These are phyloP conservation scores for Cadophora luteo-olivacea DNA, from an alignment of 2,329 filamentous ascomycete species.

Conservation along the genomic window DNA sequence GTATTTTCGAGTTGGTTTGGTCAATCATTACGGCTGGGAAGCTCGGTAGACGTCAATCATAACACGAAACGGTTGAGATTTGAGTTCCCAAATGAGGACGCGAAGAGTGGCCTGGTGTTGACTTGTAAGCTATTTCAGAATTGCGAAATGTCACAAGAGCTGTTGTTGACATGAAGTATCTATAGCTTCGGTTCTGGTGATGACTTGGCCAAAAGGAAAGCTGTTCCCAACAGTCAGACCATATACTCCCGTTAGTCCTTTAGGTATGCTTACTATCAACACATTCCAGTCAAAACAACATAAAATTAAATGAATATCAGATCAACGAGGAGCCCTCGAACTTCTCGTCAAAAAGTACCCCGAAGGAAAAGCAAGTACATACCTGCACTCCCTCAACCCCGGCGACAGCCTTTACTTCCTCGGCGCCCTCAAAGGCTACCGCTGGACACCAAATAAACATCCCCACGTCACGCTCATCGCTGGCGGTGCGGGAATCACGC, in stretches of 20 bases:
- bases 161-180: neutral
- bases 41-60: slow-evolving; percentile 60
- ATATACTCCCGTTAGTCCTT: slow-evolving; percentile 65
- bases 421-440: slow-evolving; percentile 58
- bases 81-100: slow-evolving; percentile 55
- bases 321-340: slow-evolving; percentile 64
- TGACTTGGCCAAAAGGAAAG: slow-evolving; percentile 62
- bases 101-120: slow-evolving; percentile 55
- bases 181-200: slow-evolving; percentile 60
- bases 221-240: slow-evolving; percentile 67
- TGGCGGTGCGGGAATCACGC: slow-evolving; percentile 74
- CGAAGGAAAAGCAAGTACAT: slow-evolving; percentile 65
- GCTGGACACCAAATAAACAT: slow-evolving; percentile 56
- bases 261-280: slow-evolving; percentile 13
- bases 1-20: slow-evolving; percentile 23
- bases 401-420: slow-evolving; percentile 67
- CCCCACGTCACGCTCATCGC: slow-evolving; percentile 68
- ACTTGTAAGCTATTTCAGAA: slow-evolving; percentile 48
- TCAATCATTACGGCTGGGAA: slow-evolving; percentile 49
- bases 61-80: slow-evolving; percentile 65
- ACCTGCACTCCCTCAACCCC: slow-evolving; percentile 70
- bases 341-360: slow-evolving; percentile 74
- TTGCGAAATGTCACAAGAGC: slow-evolving; percentile 28
- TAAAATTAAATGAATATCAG: slow-evolving; percentile 41
- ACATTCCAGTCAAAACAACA: neutral